These are phyloP conservation scores for Mucor irregularis DNA, from an alignment of 371 early-diverging fungal genomes.

Conservation along the genomic window DNA sequence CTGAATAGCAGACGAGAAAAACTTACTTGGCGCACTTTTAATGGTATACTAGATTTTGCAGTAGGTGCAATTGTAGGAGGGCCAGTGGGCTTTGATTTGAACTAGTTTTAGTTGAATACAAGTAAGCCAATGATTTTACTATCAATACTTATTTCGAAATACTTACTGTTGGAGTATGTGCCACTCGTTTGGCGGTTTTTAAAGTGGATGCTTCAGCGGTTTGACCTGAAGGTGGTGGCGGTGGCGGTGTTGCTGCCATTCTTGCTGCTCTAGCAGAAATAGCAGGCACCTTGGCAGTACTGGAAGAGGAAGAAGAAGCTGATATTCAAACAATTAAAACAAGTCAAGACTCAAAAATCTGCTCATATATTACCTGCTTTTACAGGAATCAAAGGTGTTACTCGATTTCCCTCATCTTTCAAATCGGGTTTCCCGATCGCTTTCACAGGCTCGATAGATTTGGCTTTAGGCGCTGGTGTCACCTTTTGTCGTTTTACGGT, in stretches of 20 bases:
- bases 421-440: too few relatives aligned
- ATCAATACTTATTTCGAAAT: neutral
- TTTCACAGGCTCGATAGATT: neutral
- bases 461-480: neutral
- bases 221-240: neutral
- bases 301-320: too few relatives aligned
- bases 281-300: too few relatives aligned
- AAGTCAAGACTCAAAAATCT: too few relatives aligned
- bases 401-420: neutral
- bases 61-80: conserved; percentile 40
- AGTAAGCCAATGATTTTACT: neutral
- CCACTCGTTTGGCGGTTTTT: conserved; percentile 6
- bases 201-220: neutral
- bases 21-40: conserved; percentile 39
- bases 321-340: too few relatives aligned
- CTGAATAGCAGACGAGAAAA: too few relatives aligned
- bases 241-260: neutral
- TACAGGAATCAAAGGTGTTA: neutral
- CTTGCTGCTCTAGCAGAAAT: neutral
- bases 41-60: conserved; percentile 27
- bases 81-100: conserved; percentile 14
- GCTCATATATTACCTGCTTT: neutral
- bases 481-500: conserved; percentile 12
- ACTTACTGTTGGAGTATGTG: conserved; percentile 14
- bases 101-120: neutral